Base-by-base conservation (phyloP, 1,139 yeast genomes). In the Sugiyamaella novakii region DNA sequence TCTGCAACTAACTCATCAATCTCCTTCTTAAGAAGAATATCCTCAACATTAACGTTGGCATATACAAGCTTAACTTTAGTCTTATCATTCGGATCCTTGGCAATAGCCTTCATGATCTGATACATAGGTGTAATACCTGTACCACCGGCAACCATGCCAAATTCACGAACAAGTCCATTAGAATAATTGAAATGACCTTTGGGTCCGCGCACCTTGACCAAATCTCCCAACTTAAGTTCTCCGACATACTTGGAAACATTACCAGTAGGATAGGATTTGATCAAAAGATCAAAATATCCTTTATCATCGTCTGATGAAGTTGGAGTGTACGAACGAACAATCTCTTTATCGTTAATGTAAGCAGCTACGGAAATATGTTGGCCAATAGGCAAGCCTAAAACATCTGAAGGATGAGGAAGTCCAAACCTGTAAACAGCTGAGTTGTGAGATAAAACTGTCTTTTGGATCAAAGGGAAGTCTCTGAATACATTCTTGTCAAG, bases 101-200 rank as follows among this genome's bases (percentile, higher is more conserved):
- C 81, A 59, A 89, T 83, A 46, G 89, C 89, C 59, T 83, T 81
- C 60, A 89, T 78, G 65, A 89, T 85, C 74, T 89, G 96, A 70
- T 83, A 86, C 82, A 91, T 87, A 60, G 98, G 98, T 27, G 97
- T 86, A 63, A 89, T 86, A 60, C 96, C 97, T 39, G 95, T 86
- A 64, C 98, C 98, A 60, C 96, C 96, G 36, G 96, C 96, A 59
- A 92, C 83, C 89, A 92, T 89, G 51, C 85, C 86, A 59, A 87
- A 79, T 49, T 79, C 77, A 53, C 79, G 74, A 56, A 81, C 84
- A 79, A 86, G 84, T 68, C 88, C 88, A 59, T 95, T 88, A 50
- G 81, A 76, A 73, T 91, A 91, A 54, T 82, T 79, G 76, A 88
- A 91, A 62, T 83, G 83, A 5, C 98, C 98, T 72, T 88, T 88